phyloP scores from a whole-genome alignment of 305 asterid species.

The Fraxinus latifolia region DNA sequence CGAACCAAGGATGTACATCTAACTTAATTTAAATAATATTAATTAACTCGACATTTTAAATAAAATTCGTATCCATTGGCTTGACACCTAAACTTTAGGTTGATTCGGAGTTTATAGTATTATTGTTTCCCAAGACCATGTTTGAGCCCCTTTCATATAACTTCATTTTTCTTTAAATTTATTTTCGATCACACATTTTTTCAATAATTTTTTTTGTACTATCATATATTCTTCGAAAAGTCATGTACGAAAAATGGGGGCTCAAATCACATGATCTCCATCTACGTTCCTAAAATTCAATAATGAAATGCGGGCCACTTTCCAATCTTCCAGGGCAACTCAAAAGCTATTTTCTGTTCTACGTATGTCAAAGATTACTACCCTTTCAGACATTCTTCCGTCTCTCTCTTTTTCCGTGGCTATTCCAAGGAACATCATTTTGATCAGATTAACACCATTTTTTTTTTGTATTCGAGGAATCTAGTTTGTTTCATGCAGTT shows the following conservation, averaged over 20 bases:
- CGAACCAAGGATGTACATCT: too few species aligned
- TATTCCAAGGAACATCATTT: neutral
- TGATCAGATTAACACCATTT: neutral
- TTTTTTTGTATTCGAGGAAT: neutral
- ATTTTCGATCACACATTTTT: too few species aligned
- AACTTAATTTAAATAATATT: too few species aligned
- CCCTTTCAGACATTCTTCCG: neutral
- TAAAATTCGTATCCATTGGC: too few species aligned
- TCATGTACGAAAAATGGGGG: too few species aligned
- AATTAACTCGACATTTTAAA: too few species aligned
- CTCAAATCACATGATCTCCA: conserved; percentile 32
- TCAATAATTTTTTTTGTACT: too few species aligned
- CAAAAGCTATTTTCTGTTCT: neutral
- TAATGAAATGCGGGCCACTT: neutral
- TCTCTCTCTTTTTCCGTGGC: neutral
- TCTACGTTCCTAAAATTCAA: neutral
- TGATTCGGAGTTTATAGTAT: too few species aligned
- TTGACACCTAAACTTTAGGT: too few species aligned
- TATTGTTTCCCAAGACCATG: too few species aligned
- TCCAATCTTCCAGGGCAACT: conserved; percentile 37
- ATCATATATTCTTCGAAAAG: conserved; percentile 13
- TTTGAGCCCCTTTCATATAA: too few species aligned
- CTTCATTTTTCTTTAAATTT: too few species aligned
- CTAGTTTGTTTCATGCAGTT: neutral
- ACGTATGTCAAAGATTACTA: conserved; percentile 17